phyloP scores from a whole-genome alignment of 305 asterid genomes.

The Ajuga reptans region DNA sequence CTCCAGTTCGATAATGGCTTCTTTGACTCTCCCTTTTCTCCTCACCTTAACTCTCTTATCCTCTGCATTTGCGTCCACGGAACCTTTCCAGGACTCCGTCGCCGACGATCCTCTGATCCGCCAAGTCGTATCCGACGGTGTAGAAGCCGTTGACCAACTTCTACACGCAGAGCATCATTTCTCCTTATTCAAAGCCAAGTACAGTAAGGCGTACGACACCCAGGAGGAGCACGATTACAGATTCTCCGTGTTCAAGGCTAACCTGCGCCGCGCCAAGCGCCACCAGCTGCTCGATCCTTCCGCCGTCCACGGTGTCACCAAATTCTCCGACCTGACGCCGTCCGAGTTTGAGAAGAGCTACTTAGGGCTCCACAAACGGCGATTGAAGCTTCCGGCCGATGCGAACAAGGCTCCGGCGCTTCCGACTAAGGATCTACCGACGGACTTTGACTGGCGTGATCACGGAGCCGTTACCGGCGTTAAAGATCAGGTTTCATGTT shows the following conservation, averaged over 20 bases:
- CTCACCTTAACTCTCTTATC: slow-evolving; percentile 31
- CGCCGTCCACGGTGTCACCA: slow-evolving; percentile 78
- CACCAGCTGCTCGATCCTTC: slow-evolving; percentile 72
- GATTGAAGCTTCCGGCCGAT: slow-evolving; percentile 42
- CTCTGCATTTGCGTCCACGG: slow-evolving; percentile 28
- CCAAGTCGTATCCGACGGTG: slow-evolving; percentile 65
- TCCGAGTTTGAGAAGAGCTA: slow-evolving; percentile 56
- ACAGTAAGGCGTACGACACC: slow-evolving; percentile 47
- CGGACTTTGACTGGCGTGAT: slow-evolving; percentile 79
- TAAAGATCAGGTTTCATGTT: slow-evolving; percentile 57
- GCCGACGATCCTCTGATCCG: slow-evolving; percentile 66
- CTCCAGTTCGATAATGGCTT: slow-evolving; percentile 40
- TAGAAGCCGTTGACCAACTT: slow-evolving; percentile 36
- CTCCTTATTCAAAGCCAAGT: slow-evolving; percentile 56
- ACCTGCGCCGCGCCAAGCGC: slow-evolving; percentile 69
- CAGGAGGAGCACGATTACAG: slow-evolving; percentile 73
- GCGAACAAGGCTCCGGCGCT: slow-evolving; percentile 63
- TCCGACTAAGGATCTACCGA: slow-evolving; percentile 61
- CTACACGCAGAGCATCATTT: slow-evolving; percentile 72
- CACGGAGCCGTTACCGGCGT: slow-evolving; percentile 75
- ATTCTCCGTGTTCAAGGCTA: slow-evolving; percentile 65
- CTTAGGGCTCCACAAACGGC: slow-evolving; percentile 47
- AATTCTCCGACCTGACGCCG: slow-evolving; percentile 71
- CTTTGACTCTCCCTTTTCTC: slow-evolving; percentile 29
- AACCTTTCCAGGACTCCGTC: slow-evolving; percentile 16